Evolutionary conservation across 805 yeast species (phyloP), one percentile per base, ranked within the genome.

Genomic region (Cyberlindnera xishuangbannaensis): DNA sequence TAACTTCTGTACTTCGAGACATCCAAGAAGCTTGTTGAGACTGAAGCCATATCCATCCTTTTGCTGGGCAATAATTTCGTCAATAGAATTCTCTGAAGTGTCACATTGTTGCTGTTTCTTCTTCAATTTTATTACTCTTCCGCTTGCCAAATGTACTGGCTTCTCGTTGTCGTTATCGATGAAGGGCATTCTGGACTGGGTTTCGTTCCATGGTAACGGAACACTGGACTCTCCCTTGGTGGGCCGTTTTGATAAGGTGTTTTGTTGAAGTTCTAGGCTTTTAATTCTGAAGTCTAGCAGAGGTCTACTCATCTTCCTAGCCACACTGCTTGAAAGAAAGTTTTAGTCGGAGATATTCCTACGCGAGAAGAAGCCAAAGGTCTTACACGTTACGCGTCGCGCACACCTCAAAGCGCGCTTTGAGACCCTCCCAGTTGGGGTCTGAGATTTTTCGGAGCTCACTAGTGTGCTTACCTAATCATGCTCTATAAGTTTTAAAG

Each of bases 41-140:
- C 60, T 53, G 32, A 65, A 53, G 2, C 71, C 71, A 34, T 64
- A 65, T 21, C 27, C 31, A 20, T 31, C 26, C 22, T 30, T 37
- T 14, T 36, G 28, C 13, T 33, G 27, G 26, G 26, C 13, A 2
- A 27, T 25, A 4, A 37, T 19, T 4, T 18, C 27, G 4, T 26
- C 28, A 3, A 20, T 25, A 7, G 28, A 12, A 12, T 20, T 20
- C 31, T 29, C 26, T n/a, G n/a, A n/a, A n/a, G n/a, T n/a, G n/a
- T n/a, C n/a, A n/a, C n/a, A n/a, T n/a, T n/a, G n/a, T n/a, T n/a
- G n/a, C n/a, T n/a, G n/a, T 15, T 20, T 34, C 25, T 28, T 39
- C 39, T 40, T 46, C 27, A 43, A 28, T n/a, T 18, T 34, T 14
- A 48, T 44, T 9, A 28, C 31, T 18, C 37, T 35, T 4, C 53